Base-by-base conservation (phyloP, 768 basidiomycete genomes). In the Boletus speciosus region DNA sequence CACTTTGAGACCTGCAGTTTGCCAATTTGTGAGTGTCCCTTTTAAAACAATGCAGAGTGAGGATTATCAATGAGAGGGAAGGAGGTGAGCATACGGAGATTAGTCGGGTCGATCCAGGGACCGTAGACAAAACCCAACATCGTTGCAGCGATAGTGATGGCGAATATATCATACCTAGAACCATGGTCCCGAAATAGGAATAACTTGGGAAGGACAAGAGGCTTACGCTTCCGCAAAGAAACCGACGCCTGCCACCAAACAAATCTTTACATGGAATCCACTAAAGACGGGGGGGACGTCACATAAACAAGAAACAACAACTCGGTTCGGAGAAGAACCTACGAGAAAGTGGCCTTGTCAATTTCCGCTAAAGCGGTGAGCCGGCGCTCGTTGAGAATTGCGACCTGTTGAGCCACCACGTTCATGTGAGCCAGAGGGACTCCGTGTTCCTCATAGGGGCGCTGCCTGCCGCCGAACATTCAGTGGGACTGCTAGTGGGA, bases 191-290 rank as follows among this genome's bases (percentile, higher is more conserved):
- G 15, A 8, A 21, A 43, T 12, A 1, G 11, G 10, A 27, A 8
- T 19, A 19, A 4, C 16, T n/a, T 21, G 14, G 36, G 11, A 9
- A 21, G 11, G 19, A 25, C 9, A 48, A 36, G 14, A 16, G 2
- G 73, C 78, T 61, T 63, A 83, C 80, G 84, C 82, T 74, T 89
- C 90, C 36, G 91, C 90, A 78, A 92, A 93, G 80, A 93, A 93
- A 31, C 91, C 91, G 7, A 86, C 86, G 64, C 91, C 89, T 5
- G 88, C 68, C 2, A 79, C 79, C 51, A 81, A 57, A 65, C 79
- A 81, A 54, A 84, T 81, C 69, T 89, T 91, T 56, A 84, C 81
- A 64, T 93, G 91, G 75, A 91, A 92, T 81, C 83, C 85, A 10
- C 86, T 87, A 51, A 10, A 32, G 36, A 50, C 31, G 42, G 23